Conservation (phyloP, 176 grass and related monocot genomes). For the Tuctoria greenei region DNA sequence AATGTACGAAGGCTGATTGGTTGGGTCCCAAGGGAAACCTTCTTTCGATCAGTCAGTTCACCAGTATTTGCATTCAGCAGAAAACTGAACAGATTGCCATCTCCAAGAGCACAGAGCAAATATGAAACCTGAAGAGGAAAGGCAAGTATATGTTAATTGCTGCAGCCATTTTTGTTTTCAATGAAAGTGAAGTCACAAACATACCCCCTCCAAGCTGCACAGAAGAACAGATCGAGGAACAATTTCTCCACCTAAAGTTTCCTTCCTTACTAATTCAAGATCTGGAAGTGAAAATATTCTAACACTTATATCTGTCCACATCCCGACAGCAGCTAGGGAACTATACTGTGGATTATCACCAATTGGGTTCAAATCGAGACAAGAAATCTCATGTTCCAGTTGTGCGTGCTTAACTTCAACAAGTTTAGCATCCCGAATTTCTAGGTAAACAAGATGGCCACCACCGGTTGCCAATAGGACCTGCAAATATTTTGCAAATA, state of each 20-base stretch:
- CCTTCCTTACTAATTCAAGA: constrained; percentile 75
- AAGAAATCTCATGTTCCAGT: constrained; percentile 92
- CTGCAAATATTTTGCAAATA: constrained; percentile 40
- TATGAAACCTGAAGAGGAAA: constrained; percentile 74
- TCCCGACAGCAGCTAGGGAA: constrained; percentile 85
- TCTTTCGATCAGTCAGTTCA: constrained; percentile 81
- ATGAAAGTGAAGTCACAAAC: constrained; percentile 27
- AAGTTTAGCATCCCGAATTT: constrained; percentile 77
- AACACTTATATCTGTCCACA: constrained; percentile 99
- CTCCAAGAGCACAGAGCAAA: constrained; percentile 93
- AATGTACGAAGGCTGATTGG: constrained; percentile 93
- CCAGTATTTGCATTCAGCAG: constrained; percentile 66
- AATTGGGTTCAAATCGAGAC: constrained; percentile 84
- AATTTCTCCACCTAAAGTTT: constrained; percentile 93
- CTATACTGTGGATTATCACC: constrained; percentile 63
- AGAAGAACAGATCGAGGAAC: constrained; percentile 95
- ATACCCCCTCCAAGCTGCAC: constrained; percentile 95
- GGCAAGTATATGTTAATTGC: constrained; percentile 23
- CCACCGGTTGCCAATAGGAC: constrained; percentile 89
- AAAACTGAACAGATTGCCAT: constrained; percentile 93
- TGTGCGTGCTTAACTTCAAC: constrained; percentile 84
- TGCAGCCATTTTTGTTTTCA: background rate
- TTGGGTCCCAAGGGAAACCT: constrained; percentile 91
- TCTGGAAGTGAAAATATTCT: constrained; percentile 93
- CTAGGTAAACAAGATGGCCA: constrained; percentile 97